These are phyloP conservation scores for Sisymbrium altissimum DNA, from an alignment of 345 rosid genomes.

Conservation along the genomic window DNA sequence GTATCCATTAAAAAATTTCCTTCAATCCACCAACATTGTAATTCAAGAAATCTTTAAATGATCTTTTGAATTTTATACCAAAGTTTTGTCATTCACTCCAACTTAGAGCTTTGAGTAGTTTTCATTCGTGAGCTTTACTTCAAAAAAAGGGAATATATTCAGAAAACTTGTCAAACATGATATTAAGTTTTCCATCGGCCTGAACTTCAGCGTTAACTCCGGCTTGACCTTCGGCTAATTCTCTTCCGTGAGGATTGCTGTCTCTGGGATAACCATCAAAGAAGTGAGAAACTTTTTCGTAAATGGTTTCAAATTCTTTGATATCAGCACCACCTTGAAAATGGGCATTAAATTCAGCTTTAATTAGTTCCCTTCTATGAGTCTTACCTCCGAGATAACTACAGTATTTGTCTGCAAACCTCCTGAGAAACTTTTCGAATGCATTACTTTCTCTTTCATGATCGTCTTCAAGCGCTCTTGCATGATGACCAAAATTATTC, in stretches of 20 bases:
- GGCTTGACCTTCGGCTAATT: too few relatives aligned
- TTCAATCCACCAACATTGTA: not conserved
- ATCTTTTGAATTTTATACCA: not conserved
- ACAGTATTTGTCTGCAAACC: too few relatives aligned
- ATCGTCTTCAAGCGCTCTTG: conserved; percentile 15
- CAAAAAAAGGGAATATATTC: not conserved
- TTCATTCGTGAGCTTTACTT: not conserved
- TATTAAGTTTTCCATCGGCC: too few relatives aligned
- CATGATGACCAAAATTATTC: not conserved
- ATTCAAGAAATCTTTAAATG: not conserved
- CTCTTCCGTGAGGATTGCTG: too few relatives aligned
- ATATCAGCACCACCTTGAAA: too few relatives aligned
- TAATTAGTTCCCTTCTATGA: not conserved
- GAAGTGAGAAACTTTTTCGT: not conserved
- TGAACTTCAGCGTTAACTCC: too few relatives aligned
- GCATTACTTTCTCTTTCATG: too few relatives aligned
- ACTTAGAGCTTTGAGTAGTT: not conserved
- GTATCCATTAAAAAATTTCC: not conserved
- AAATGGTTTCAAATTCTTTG: too few relatives aligned
- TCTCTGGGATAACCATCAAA: not conserved
- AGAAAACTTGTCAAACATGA: too few relatives aligned
- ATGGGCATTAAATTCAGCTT: not conserved
- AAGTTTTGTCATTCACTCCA: not conserved
- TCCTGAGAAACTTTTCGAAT: too few relatives aligned
- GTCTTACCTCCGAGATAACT: too few relatives aligned